Conservation (phyloP, 2,329 filamentous ascomycete genomes). For the Lojkania enalia region DNA sequence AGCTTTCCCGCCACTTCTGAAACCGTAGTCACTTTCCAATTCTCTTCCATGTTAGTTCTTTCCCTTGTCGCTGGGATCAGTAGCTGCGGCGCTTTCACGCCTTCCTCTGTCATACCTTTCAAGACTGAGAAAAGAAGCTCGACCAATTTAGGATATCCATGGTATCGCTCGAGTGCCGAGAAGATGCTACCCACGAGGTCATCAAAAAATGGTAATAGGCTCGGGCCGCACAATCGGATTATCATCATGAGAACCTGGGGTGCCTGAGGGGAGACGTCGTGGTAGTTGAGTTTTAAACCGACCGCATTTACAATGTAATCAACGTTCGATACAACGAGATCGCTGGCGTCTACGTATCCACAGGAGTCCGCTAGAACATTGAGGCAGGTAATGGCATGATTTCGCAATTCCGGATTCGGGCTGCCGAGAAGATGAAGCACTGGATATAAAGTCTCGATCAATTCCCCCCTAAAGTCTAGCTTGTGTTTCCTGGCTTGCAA, state of each 20-base stretch:
- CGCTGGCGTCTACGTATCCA: constrained; percentile 72
- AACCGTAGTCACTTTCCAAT: constrained; percentile 18
- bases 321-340: constrained; percentile 84
- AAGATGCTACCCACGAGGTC: constrained; percentile 92
- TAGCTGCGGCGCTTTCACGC: constrained; percentile 62
- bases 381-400: constrained; percentile 80
- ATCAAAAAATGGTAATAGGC: constrained; percentile 83
- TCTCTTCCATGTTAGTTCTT: constrained; percentile 1
- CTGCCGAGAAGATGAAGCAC: constrained; percentile 87
- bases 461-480: constrained; percentile 74
- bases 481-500: constrained; percentile 71
- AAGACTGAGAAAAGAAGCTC: constrained; percentile 83
- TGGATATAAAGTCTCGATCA: constrained; percentile 90
- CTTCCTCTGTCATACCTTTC: constrained; percentile 80
- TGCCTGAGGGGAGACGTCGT: constrained; percentile 88
- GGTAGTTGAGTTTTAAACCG: constrained; percentile 83
- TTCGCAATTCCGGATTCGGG: constrained; percentile 65
- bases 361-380: constrained; percentile 79
- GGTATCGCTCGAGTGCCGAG: constrained; percentile 88
- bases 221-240: constrained; percentile 81
- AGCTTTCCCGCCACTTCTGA: neutral
- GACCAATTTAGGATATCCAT: constrained; percentile 86
- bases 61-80: constrained; percentile 33
- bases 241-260: constrained; percentile 94
- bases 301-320: constrained; percentile 97